phyloP scores from a whole-genome alignment of 768 basidiomycete species.

The Cyathus striatus region DNA sequence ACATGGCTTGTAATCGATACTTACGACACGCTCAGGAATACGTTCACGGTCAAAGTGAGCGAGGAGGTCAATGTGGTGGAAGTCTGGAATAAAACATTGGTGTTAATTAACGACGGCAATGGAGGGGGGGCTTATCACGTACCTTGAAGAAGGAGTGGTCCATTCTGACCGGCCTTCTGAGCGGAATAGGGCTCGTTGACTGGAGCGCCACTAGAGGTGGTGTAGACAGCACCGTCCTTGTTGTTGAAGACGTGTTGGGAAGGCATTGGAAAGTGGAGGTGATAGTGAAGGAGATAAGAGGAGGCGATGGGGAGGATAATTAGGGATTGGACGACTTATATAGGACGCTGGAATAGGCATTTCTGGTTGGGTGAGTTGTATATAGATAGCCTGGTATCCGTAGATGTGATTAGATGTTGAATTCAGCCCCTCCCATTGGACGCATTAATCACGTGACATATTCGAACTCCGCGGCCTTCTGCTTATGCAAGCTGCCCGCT shows the following conservation, averaged over 20 bases:
- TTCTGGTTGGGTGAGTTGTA: not conserved
- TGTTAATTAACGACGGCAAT: slow-evolving; percentile 3
- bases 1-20: slow-evolving; percentile 22
- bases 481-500: too few relatives aligned
- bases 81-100: slow-evolving; percentile 42
- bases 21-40: slow-evolving; percentile 90
- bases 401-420: not conserved
- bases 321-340: too few relatives aligned
- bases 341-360: not conserved
- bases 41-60: slow-evolving; percentile 94
- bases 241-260: slow-evolving; percentile 50
- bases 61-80: slow-evolving; percentile 85
- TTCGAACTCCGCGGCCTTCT: not conserved
- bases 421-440: not conserved
- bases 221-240: slow-evolving; percentile 66
- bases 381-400: not conserved
- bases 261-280: slow-evolving; percentile 43
- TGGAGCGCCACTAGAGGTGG: slow-evolving; percentile 81
- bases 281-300: too few relatives aligned
- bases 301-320: too few relatives aligned
- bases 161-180: slow-evolving; percentile 67
- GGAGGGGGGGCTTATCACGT: slow-evolving; percentile 16
- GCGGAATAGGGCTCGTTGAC: slow-evolving; percentile 72
- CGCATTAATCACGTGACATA: not conserved
- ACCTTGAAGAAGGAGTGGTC: slow-evolving; percentile 91